phyloP scores from a whole-genome alignment of 805 yeast genomes.

The Schizosaccharomyces lindneri region DNA sequence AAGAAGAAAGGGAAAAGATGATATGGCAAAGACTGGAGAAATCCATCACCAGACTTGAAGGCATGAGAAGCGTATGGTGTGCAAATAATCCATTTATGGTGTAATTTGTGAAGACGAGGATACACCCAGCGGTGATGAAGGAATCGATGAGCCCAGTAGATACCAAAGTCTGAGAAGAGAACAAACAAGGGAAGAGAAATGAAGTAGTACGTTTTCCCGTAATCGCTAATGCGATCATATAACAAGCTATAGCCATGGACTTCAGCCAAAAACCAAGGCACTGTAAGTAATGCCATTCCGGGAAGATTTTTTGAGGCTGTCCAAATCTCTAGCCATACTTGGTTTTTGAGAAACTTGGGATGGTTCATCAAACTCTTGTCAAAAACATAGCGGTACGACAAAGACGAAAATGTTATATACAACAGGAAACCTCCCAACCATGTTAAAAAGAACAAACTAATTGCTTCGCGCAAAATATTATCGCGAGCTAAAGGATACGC shows the following conservation, averaged over 20 bases:
- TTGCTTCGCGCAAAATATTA: slow-evolving; percentile 44
- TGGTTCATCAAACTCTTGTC: slow-evolving; percentile 82
- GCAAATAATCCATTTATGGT: slow-evolving; percentile 96
- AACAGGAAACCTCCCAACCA: slow-evolving; percentile 65
- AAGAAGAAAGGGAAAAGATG: slow-evolving; percentile 76
- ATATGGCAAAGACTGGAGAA: slow-evolving; percentile 60
- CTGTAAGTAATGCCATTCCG: slow-evolving; percentile 59
- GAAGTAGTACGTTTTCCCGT: slow-evolving; percentile 45
- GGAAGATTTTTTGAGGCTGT: slow-evolving; percentile 51
- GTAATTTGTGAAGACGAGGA: slow-evolving; percentile 79
- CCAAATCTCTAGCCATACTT: slow-evolving; percentile 58
- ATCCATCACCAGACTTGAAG: slow-evolving; percentile 95
- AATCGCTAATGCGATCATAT: slow-evolving; percentile 38
- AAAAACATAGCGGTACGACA: slow-evolving; percentile 58
- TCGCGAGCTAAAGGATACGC: slow-evolving; percentile 21
- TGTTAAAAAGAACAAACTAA: slow-evolving; percentile 43
- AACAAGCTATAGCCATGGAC: slow-evolving; percentile 60
- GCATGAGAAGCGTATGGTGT: slow-evolving; percentile 97
- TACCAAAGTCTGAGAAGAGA: slow-evolving; percentile 82
- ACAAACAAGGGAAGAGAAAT: slow-evolving; percentile 56
- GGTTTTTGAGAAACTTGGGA: slow-evolving; percentile 87
- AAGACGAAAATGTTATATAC: slow-evolving; percentile 47
- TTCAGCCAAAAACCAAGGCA: slow-evolving; percentile 76
- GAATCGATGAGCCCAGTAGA: slow-evolving; percentile 76
- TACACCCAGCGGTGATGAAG: slow-evolving; percentile 82